Conservation (phyloP, 1,284 basidiomycete genomes). For the Mycena citricolor region DNA sequence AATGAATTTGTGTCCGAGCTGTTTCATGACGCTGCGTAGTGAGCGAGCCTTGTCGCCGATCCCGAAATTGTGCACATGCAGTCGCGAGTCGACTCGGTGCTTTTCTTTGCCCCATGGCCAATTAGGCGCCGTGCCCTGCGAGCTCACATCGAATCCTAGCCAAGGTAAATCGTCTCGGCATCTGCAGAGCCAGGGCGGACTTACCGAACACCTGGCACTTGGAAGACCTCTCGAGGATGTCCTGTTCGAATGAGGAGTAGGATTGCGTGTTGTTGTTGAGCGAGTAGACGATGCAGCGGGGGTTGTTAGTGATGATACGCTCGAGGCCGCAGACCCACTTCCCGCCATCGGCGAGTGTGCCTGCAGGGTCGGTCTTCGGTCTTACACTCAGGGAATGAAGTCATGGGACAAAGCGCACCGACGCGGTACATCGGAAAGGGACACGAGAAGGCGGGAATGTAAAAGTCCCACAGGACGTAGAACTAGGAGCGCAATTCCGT, state of each 20-base stretch:
- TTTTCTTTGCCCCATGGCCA: constrained; percentile 19
- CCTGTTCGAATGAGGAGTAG: constrained; percentile 16
- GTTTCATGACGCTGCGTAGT: constrained; percentile 10
- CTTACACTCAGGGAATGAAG: not conserved
- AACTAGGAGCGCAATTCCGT: constrained; percentile 3
- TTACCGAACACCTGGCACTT: constrained; percentile 13
- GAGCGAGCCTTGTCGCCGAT: constrained; percentile 14
- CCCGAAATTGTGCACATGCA: constrained; percentile 14
- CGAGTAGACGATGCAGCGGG: constrained; percentile 12
- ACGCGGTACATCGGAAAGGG: constrained; percentile 18
- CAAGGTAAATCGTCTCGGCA: not conserved
- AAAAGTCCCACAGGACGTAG: constrained; percentile 20
- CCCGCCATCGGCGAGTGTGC: constrained; percentile 12
- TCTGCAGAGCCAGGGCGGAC: not conserved
- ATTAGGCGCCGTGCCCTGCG: not conserved
- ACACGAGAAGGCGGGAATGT: constrained; percentile 14
- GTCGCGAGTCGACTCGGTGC: constrained; percentile 6
- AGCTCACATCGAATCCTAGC: constrained; percentile 15
- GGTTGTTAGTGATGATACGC: constrained; percentile 9
- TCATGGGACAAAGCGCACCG: not conserved
- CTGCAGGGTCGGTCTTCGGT: not conserved
- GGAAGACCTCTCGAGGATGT: constrained; percentile 10
- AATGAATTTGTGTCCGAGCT: constrained; percentile 13
- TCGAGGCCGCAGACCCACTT: constrained; percentile 21
- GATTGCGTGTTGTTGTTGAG: constrained; percentile 7